Evolutionary conservation across 768 basidiomycete genomes (phyloP), one percentile per base, ranked within the genome.

Genomic region (Termitomyces sp.): DNA sequence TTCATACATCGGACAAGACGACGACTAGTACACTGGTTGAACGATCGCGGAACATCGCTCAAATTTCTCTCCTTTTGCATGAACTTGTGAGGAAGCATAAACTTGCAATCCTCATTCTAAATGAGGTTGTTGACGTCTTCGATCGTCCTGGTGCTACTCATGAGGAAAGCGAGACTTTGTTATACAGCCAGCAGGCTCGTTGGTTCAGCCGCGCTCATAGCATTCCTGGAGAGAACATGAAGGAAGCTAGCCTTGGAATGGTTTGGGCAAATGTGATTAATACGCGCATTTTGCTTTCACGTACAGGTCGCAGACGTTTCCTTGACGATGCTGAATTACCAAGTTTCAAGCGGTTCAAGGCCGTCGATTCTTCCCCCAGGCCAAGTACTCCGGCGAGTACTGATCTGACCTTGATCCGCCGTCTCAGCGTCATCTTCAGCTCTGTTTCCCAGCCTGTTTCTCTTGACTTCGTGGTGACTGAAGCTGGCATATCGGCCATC

Each of bases 201-300:
- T 86, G 87, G 83, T 97, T 96, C 68, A 80, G 79, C 41, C 81
- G 86, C 18, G 83, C 83, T 24, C 79, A 84, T 63, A 81, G 74
- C 53, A 67, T 83, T 24, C 78, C 81, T 0, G 82, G 82, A 2
- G 83, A 84, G 58, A 74, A 79, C 57, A 71, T 68, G 46, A 93
- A 94, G 66, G 90, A 96, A 70, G 93, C 90, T 0, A 84, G 82
- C 39, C 74, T 98, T 2, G 95, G 95, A 3, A 83, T 97, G 51
- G 86, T 85, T 9, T 98, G 96, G 96, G 90, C 95, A 16, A 98
- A 96, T 69, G 88, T 92, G 65, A 78, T 98, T 56, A 95, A 96
- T 63, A 80, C 79, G 4, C 82, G 96, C 24, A 80, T 98, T 46
- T 86, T 96, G 79, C 79, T 97, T 52, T 82, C 80, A 44, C 82